Base-by-base conservation (phyloP, 139 green algal species). In the Coccomyxa sp. region DNA sequence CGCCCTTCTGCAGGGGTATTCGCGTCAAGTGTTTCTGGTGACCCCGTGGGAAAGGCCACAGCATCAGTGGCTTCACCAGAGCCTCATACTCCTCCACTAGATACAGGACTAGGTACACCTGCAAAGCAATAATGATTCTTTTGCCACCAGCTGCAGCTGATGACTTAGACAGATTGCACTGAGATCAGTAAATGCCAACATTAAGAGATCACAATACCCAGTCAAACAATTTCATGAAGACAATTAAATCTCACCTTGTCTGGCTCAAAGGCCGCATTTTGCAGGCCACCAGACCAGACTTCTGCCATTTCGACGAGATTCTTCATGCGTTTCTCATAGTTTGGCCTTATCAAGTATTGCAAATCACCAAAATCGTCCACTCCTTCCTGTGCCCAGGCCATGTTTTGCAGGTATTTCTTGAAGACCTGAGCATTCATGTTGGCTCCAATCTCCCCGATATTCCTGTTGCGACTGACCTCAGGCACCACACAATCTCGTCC, bases 361-460 rank as follows among this genome's bases (percentile, higher is more conserved):
- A 71, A 25, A 25, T 71, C 21, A 21, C 63, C 63, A 11, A 71
- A 71, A 25, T 71, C 63, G 1, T 71, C 63, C 60, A 86, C 85
- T 76, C 32, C 23, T 11, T 79, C 31, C 15, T 66, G 71, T 17
- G 67, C 86, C 75, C 81, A 91, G 13, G 18, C 82, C 88, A 89
- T 91, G 58, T 38, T 81, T 3, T 77, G n/a, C n/a, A 89, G 79
- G 59, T 84, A 85, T n/a, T 75, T 74, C 76, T 32, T 79, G 84
- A 89, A 90, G 15, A 82, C 45, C n/a, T 76, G 32, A 13, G 66
- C 82, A 58, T 89, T 81, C 88, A 91, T 91, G 86, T 91, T 91
- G 79, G 84, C 86, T 0, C 88, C 88, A 76, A 81, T 83, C 82
- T 91, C 88, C 13, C 88, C 86, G 67, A 89, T 88, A 67, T 90